A percentile compares a stretch with the other conserved stretches of the same genome.
These are phyloP conservation scores for Sextonia rubra DNA, from an alignment of 164 flowering plant genomes.

Conservation along the genomic window DNA sequence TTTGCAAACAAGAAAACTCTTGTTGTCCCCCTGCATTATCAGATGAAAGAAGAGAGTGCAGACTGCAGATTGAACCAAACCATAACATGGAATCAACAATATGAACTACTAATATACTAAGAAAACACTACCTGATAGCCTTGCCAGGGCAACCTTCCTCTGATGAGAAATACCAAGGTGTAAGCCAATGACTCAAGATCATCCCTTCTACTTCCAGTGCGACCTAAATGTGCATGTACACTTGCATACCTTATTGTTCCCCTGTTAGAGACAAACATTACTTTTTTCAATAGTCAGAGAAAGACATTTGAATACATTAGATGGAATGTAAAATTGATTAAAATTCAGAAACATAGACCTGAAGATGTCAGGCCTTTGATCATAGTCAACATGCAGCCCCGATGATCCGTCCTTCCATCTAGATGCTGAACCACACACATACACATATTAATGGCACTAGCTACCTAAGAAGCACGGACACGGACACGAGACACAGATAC, in stretches of 20 bases:
- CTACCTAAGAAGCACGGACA: no score
- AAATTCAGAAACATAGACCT: conserved; percentile 35
- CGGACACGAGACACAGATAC: no score
- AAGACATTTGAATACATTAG: neutral
- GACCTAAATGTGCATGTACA: conserved; percentile 89
- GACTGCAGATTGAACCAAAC: neutral
- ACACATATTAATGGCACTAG: conserved; percentile 14
- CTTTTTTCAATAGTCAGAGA: no score
- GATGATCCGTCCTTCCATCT: conserved; percentile 72
- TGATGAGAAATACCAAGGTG: conserved; percentile 71
- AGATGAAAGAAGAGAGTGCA: neutral
- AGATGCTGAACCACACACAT: conserved; percentile 51
- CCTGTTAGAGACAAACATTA: conserved; percentile 31
- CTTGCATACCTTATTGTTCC: conserved; percentile 92
- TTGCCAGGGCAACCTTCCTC: conserved; percentile 89
- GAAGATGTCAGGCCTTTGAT: conserved; percentile 88
- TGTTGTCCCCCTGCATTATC: conserved; percentile 73
- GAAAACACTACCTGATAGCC: conserved; percentile 61
- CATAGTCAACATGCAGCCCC: conserved; percentile 84
- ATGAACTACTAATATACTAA: neutral
- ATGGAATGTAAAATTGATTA: neutral
- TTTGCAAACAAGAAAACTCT: conserved; percentile 82
- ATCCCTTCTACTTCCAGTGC: conserved; percentile 89
- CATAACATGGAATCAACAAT: conserved; percentile 6
- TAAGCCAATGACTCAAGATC: conserved; percentile 91